Evolutionary conservation across 1,284 basidiomycete genomes (phyloP).

Genomic region (Takashimella koratensis): DNA sequence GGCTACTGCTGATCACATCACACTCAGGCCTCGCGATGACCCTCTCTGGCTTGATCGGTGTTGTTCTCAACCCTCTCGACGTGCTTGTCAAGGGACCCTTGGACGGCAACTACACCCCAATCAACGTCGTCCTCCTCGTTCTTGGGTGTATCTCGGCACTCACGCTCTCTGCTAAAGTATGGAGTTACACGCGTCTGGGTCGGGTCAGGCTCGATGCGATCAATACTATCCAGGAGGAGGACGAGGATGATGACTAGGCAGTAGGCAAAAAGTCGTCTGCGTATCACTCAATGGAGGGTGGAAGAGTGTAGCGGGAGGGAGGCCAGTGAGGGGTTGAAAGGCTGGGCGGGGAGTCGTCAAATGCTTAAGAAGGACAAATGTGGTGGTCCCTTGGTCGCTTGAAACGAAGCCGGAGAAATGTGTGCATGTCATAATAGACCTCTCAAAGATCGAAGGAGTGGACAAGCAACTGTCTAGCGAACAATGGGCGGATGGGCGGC

Average conservation of each 20-base stretch:
- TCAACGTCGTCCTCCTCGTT: constrained; percentile 33
- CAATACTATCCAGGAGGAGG: not conserved
- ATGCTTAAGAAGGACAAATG: too few relatives aligned
- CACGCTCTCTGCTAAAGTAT: constrained; percentile 16
- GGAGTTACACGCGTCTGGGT: not conserved
- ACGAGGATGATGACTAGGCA: not conserved
- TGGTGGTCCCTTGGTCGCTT: too few relatives aligned
- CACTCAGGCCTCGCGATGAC: constrained; percentile 39
- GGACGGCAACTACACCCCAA: constrained; percentile 37
- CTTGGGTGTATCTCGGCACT: constrained; percentile 26
- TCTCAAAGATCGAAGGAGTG: too few relatives aligned
- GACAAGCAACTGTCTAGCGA: too few relatives aligned
- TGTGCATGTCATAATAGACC: too few relatives aligned
- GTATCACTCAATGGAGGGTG: too few relatives aligned
- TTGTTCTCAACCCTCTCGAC: constrained; percentile 40
- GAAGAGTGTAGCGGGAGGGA: too few relatives aligned
- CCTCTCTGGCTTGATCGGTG: constrained; percentile 44
- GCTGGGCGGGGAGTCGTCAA: too few relatives aligned
- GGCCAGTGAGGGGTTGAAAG: too few relatives aligned
- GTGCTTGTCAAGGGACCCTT: constrained; percentile 38
- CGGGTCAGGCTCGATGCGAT: not conserved
- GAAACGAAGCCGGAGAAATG: too few relatives aligned
- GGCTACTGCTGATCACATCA: not conserved
- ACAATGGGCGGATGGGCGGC: too few relatives aligned
- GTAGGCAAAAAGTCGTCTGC: too few relatives aligned